These are phyloP conservation scores for Rhynchospora tenuis DNA, from an alignment of 176 grass and related monocot species.

Conservation along the genomic window DNA sequence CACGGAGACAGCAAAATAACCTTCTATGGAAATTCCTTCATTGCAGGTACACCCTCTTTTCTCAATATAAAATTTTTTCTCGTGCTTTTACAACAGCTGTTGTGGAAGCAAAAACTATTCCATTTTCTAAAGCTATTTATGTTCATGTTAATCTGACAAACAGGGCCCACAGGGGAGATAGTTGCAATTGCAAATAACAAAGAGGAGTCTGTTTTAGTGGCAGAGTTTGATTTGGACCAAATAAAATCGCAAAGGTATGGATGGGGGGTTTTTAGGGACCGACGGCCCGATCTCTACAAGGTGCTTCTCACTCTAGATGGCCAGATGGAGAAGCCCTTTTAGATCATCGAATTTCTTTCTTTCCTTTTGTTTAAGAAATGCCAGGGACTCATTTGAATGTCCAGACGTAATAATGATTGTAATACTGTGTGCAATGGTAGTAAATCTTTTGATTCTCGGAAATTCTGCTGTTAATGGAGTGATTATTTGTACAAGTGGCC, in stretches of 20 bases:
- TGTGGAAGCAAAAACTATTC: not conserved
- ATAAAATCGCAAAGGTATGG: constrained; percentile 64
- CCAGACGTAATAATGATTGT: not conserved
- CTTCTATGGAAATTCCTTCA: constrained; percentile 90
- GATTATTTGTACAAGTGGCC: not conserved
- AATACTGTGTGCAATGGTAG: not conserved
- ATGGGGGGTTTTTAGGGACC: constrained; percentile 90
- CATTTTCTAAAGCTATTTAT: not conserved
- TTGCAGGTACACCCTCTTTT: constrained; percentile 45
- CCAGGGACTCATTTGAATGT: not conserved
- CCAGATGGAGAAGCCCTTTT: constrained; percentile 23
- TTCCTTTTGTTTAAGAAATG: not conserved
- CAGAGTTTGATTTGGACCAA: constrained; percentile 71
- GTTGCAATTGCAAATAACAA: constrained; percentile 74
- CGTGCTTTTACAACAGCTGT: not conserved
- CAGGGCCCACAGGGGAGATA: constrained; percentile 81
- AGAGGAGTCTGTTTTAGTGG: constrained; percentile 69
- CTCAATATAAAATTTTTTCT: not conserved
- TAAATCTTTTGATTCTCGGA: not conserved
- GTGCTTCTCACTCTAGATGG: constrained; percentile 72
- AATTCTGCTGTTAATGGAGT: not conserved
- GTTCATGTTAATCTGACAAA: not conserved
- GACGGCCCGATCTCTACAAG: constrained; percentile 79
- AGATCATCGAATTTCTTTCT: not conserved
- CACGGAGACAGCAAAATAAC: constrained; percentile 74